A percentile compares a stretch with the other conserved stretches of the same genome.
phyloP scores from a whole-genome alignment of 2,329 filamentous ascomycete species.

The Hypoxylon sp. region DNA sequence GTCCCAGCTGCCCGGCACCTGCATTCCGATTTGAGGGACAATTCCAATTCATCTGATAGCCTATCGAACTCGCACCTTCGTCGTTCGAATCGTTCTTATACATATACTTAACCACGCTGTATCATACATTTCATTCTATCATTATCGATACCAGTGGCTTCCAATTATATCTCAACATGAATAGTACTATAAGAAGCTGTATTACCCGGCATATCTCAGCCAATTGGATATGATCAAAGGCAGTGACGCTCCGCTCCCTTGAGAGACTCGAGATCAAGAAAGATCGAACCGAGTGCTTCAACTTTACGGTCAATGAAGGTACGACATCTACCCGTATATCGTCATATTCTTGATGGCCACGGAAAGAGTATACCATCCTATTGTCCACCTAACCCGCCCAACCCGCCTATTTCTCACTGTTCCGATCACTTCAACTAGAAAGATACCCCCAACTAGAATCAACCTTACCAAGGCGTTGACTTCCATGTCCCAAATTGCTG shows the following conservation, averaged over 20 bases:
- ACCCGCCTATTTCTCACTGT: neutral
- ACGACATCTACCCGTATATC: neutral
- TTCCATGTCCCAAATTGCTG: conserved; percentile 24
- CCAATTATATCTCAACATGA: neutral
- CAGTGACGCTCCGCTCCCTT: neutral
- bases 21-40: neutral
- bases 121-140: neutral
- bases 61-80: conserved; percentile 1
- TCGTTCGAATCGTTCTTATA: neutral
- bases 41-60: neutral
- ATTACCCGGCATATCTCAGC: neutral
- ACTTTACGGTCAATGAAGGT: neutral
- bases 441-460: conserved; percentile 9
- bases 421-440: neutral
- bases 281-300: neutral
- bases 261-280: conserved; percentile 10
- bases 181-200: neutral
- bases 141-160: neutral
- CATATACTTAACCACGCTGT: neutral
- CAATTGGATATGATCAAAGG: neutral
- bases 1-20: conserved; percentile 18
- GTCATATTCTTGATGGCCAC: neutral
- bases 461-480: conserved; percentile 23
- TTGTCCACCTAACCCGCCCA: conserved; percentile 4
- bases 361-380: neutral